phyloP scores from a whole-genome alignment of 2,329 filamentous ascomycete genomes.

The Neospermospora avenae region DNA sequence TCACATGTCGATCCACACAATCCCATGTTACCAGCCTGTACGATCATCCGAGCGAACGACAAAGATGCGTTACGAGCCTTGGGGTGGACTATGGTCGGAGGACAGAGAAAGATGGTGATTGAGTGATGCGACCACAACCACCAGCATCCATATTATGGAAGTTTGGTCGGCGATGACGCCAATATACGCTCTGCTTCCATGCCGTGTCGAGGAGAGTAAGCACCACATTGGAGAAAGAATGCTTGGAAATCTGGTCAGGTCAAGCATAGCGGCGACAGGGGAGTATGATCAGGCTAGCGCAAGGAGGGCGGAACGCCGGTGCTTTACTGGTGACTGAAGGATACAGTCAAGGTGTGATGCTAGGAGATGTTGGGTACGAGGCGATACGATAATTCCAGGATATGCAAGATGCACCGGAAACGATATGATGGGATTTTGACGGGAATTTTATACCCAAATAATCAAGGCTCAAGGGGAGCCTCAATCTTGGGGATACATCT shows the following conservation, averaged over 20 bases:
- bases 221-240: neutral
- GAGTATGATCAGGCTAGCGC: neutral
- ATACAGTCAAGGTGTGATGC: neutral
- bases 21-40: constrained; percentile 84
- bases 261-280: neutral
- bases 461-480: neutral
- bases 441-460: neutral
- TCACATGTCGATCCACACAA: constrained; percentile 84
- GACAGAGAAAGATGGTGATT: constrained; percentile 63
- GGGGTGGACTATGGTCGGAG: constrained; percentile 60
- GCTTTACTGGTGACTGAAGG: neutral
- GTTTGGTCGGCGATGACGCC: neutral
- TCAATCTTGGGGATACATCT: neutral
- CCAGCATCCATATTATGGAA: neutral
- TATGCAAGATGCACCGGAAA: neutral
- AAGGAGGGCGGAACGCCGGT: neutral
- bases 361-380: neutral
- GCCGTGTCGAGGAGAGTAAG: neutral
- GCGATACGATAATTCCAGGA: neutral
- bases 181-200: constrained; percentile 3
- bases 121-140: constrained; percentile 43
- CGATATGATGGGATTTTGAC: neutral
- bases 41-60: constrained; percentile 77
- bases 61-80: constrained; percentile 59
- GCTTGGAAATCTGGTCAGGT: neutral